Percentiles rank a stretch among this genome's conserved stretches.
These are phyloP conservation scores for Fusarium sp. DNA, from an alignment of 2,329 filamentous ascomycete species.

Conservation along the genomic window DNA sequence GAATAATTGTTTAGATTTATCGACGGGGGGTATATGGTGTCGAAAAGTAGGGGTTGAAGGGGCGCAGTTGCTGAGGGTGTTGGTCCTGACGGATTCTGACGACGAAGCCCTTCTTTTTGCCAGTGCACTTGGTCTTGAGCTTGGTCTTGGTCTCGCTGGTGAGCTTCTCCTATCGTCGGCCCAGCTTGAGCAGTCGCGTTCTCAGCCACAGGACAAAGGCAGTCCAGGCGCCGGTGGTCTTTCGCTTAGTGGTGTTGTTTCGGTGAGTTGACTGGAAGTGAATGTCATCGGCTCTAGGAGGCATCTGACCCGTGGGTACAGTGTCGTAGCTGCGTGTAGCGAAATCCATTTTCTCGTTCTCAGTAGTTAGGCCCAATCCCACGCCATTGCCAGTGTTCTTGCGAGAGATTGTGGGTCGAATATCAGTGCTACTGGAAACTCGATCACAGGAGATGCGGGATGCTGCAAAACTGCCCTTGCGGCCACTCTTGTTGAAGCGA, in stretches of 20 bases:
- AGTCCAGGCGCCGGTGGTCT: conserved; percentile 74
- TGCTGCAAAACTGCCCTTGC: conserved; percentile 57
- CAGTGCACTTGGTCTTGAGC: conserved; percentile 31
- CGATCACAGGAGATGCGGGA: conserved; percentile 55
- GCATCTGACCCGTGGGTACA: conserved; percentile 52
- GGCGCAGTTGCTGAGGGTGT: conserved; percentile 18
- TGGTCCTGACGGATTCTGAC: conserved; percentile 28
- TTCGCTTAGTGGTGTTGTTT: conserved; percentile 68
- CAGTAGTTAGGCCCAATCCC: conserved; percentile 32
- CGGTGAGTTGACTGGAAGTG: conserved; percentile 62
- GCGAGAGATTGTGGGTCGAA: conserved; percentile 50
- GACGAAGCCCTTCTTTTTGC: conserved; percentile 28
- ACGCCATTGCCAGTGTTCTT: conserved; percentile 48
- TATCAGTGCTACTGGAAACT: conserved; percentile 52
- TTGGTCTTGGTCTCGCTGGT: conserved; percentile 41
- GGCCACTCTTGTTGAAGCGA: conserved; percentile 63
- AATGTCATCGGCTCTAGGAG: conserved; percentile 59
- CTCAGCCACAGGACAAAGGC: conserved; percentile 75
- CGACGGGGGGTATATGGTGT: conserved; percentile 33
- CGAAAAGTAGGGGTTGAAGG: conserved; percentile 23
- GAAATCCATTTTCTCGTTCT: conserved; percentile 62
- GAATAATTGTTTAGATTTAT: conserved; percentile 20
- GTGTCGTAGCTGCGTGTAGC: conserved; percentile 64
- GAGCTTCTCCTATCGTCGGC: conserved; percentile 55
- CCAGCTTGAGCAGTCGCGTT: conserved; percentile 64